Evolutionary conservation across 148 eudicot species (phyloP), one percentile per base, ranked within the genome.

Genomic region (Fallopia convolvulus): DNA sequence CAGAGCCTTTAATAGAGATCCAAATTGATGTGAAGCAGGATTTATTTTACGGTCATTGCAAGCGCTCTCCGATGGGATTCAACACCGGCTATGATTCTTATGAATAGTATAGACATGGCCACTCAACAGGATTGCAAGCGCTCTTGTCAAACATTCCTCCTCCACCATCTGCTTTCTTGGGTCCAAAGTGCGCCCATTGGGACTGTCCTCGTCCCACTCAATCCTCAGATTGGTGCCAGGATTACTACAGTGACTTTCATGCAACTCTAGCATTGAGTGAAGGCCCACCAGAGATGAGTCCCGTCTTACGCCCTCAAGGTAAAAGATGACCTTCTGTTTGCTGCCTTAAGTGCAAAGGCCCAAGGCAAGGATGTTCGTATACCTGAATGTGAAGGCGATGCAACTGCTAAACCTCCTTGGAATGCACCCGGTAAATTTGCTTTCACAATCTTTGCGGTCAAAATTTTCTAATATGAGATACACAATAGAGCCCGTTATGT

Each of bases 341-440:
- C 92, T 79, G 97, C 97, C 76, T 90, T 95, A 82, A 86, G 89
- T 88, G 94, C 97, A 21, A 92, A 92, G 84, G 86, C 91, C 61
- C 88, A 82, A 71, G 91, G 89, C 71, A 95, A 92, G 81, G 94
- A 91, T 79, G 99, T 91, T 52, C 97, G 99, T 72, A 81, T 95
- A 77, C 99, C 99, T 1, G 99, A 91, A 82, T 95, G 99, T 72
- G 99, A 91, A 78, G 97, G 99, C 23, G 99, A 97, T 80, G 99
- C 97, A 14, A 95, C 99, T 75, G 81, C 97, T 6, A 95, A 92
- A 79, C 92, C 97, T 50, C 99, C 99, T 21, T 95, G 99, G 99
- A 95, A 95, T 85, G 99, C 95, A 77, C 91, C 89, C 72, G 99
- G 99, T 92, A 70, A 80, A 84, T 70, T 70, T 80, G 0, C 73